Evolutionary conservation across 352 stramenopile genomes (phyloP), one percentile per base, ranked within the genome.

Genomic region (Phytophthora capsici): DNA sequence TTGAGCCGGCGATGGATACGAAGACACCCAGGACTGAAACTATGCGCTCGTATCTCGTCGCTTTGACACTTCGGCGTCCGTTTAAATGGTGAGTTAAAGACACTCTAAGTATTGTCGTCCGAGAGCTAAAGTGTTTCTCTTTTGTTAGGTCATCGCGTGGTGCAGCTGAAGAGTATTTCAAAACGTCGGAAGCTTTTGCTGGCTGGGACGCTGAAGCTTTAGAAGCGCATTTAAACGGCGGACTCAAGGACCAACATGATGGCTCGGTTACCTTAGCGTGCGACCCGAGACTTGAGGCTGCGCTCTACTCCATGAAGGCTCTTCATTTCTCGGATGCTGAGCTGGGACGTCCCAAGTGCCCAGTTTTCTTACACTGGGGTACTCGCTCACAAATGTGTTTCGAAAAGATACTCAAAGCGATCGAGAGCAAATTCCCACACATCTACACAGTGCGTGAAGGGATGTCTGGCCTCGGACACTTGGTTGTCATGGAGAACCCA

Each of bases 401-500:
- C 12, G 55, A 66, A 20, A 44, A 80, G 19, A 55, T 49, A 20
- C 66, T 76, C 4, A 66, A 72, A 13, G 34, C 25, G 17, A 56
- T 83, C 12, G 49, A 71, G 12, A 44, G 26, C 13, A 62, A 61
- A 17, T 54, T 76, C 17, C 79, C 79, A n/a, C 40, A 76, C n/a
- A 57, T 78, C 2, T 88, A 88, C 65, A 51, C 57, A 5, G 52
- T 82, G 26, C 60, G 40, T 8, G 55, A 68, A 10, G 56, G 64
- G 1, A 75, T 88, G 37, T 44, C 46, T 7, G 72, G 69, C 4
- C 61, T 63, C 12, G 67, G 58, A n/a, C 79, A 88, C 52, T 49
- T 72, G 46, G 73, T 86, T 41, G 61, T 83, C 20, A 54, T 86
- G 45, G 79, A 86, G 43, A 65, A 80, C 16, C 69, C 75, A 5